Base-by-base conservation (phyloP, 1,284 basidiomycete genomes). In the Coniferiporia sulphurascens region DNA sequence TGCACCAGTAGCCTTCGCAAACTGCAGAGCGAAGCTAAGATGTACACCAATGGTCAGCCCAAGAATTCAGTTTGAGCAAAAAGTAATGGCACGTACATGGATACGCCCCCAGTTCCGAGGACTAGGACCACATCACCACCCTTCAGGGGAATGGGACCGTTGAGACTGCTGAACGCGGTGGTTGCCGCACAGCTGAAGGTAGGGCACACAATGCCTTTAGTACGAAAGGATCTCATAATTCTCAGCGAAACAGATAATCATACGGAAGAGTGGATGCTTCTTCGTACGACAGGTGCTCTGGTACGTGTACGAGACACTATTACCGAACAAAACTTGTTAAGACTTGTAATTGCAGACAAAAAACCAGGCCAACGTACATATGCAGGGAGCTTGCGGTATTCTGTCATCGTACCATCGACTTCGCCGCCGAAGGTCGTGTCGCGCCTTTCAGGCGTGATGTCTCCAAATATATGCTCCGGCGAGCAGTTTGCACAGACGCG, bases 71-170 rank as follows among this genome's bases (percentile, higher is more conserved):
- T 35, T n/a, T 22, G 49, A 44, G 19, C 60, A 10, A 4, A 15
- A 38, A 13, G 51, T 19, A 51, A 46, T 19, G 19, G 44, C 15
- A 66, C 74, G 44, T 59, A 79, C 78, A 80, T 76, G 1, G 80
- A 82, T 13, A 85, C 83, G 41, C 83, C 83, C 4, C 83, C 84
- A 0, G 82, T 84, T 6, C 83, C 83, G 19, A 80, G 73, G 9
- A 81, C 74, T 15, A 86, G 73, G 36, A 85, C 78, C n/a, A 69
- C 71, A 59, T 81, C 77, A 5, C 78, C 78, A 12, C 72, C 74
- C 61, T 75, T 81, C 61, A 80, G 51, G 8, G 76, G 73, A 5
- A 70, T 67, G 1, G 74, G 71, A 1, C 80, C 81, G 48, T 71
- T 65, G 5, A 82, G 70, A 2, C 75, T 74, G 63, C 76, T 81